A percentile compares a stretch with the other conserved stretches of the same genome.
These are phyloP conservation scores for Yamadazyma pseudoaaseri DNA, from an alignment of 1,139 yeast genomes.

Conservation along the genomic window DNA sequence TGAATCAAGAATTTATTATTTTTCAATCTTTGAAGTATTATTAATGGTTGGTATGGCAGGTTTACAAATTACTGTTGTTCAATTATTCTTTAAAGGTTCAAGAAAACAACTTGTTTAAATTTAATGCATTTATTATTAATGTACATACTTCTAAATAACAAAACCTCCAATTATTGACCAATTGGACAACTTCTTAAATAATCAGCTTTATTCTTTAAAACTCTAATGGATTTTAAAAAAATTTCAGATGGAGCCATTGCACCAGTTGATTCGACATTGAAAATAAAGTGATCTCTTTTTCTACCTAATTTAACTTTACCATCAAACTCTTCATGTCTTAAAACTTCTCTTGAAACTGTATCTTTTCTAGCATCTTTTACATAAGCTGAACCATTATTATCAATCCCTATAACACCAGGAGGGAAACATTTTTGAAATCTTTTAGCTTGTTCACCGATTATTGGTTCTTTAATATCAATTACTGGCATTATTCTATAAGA, in stretches of 20 bases:
- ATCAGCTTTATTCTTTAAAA: constrained; percentile 82
- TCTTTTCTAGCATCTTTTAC: constrained; percentile 90
- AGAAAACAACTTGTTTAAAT: constrained; percentile 70
- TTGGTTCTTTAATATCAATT: constrained; percentile 73
- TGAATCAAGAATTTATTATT: constrained; percentile 81
- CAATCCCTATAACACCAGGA: constrained; percentile 82
- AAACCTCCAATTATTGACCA: constrained; percentile 39
- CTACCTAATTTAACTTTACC: constrained; percentile 91
- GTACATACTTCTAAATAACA: constrained; percentile 6
- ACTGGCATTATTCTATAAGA: constrained; percentile 95
- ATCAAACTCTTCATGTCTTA: constrained; percentile 87
- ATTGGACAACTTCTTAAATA: constrained; percentile 79
- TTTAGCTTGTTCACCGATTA: constrained; percentile 71
- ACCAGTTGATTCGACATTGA: constrained; percentile 92
- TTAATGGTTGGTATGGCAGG: constrained; percentile 85
- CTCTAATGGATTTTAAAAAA: constrained; percentile 83
- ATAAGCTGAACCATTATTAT: constrained; percentile 66
- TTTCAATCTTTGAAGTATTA: constrained; percentile 76
- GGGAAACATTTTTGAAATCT: constrained; percentile 91
- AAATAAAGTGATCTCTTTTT: constrained; percentile 87
- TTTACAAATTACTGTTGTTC: constrained; percentile 80
- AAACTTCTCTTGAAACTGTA: constrained; percentile 94
- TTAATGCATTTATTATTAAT: constrained; percentile 6
- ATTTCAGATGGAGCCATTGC: constrained; percentile 97
- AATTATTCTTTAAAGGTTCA: constrained; percentile 81